Conservation (phyloP, 495 filamentous ascomycete genomes). For the Platismatia glauca region DNA sequence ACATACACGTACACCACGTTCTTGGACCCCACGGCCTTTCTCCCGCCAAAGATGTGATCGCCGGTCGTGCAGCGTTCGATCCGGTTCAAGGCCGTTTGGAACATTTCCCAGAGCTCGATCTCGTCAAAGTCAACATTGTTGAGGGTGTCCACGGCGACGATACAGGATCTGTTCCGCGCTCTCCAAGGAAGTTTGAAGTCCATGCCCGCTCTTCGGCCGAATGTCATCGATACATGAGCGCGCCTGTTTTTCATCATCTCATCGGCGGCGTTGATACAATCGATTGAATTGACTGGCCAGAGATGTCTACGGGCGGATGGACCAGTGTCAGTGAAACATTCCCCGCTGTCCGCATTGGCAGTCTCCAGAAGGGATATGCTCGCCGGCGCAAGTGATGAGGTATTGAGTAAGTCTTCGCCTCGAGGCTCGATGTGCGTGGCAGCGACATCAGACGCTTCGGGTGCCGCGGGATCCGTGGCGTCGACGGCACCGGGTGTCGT, state of each 20-base stretch:
- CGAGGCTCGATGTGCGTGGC: not conserved
- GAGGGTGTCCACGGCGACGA: not conserved
- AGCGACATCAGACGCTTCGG: not conserved
- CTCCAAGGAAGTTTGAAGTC: not conserved
- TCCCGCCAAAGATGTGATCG: too few relatives aligned
- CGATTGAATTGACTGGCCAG: not conserved
- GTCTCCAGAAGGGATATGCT: not conserved
- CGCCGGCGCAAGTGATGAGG: not conserved
- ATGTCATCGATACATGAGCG: not conserved
- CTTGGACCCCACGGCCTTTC: too few relatives aligned
- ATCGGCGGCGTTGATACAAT: not conserved
- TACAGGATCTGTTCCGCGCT: not conserved
- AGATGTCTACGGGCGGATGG: not conserved
- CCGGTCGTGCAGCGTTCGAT: too few relatives aligned
- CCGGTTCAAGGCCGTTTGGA: too few relatives aligned
- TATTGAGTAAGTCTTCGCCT: not conserved
- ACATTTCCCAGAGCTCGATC: too few relatives aligned
- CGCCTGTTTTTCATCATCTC: not conserved
- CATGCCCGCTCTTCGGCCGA: not conserved
- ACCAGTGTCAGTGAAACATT: not conserved
- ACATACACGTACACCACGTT: too few relatives aligned
- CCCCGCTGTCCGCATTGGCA: not conserved
- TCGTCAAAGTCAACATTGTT: too few relatives aligned
- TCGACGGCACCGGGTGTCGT: not conserved
- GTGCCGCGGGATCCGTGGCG: not conserved